Conservation (phyloP, 1,139 yeast species). For the Taphrina confusa region DNA sequence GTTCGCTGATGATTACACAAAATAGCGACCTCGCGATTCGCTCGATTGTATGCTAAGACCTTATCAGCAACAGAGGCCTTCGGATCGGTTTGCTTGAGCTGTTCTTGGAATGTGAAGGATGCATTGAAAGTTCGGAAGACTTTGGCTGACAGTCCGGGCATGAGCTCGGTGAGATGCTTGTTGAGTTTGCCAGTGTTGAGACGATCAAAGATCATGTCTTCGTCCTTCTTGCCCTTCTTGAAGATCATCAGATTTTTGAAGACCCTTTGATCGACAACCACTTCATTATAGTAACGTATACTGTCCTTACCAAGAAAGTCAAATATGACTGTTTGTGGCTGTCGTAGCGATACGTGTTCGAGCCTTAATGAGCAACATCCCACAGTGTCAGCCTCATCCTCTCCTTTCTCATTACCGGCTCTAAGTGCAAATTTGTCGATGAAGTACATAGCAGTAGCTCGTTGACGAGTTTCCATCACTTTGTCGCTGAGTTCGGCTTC, state of each 20-base stretch:
- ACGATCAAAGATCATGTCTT: slow-evolving; percentile 88
- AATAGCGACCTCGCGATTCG: slow-evolving; percentile 91
- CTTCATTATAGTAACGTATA: slow-evolving; percentile 87
- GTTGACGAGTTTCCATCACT: slow-evolving; percentile 82
- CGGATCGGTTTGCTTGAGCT: slow-evolving; percentile 74
- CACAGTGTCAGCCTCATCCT: slow-evolving; percentile 96
- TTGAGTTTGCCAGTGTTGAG: slow-evolving; percentile 79
- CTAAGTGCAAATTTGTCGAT: slow-evolving; percentile 94
- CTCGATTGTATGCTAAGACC: slow-evolving; percentile 85
- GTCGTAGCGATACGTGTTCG: slow-evolving; percentile 82
- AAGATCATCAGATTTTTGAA: slow-evolving; percentile 84
- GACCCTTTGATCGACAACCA: slow-evolving; percentile 83
- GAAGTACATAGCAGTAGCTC: slow-evolving; percentile 90
- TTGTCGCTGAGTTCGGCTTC: slow-evolving; percentile 67
- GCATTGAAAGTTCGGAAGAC: slow-evolving; percentile 98
- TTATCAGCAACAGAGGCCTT: slow-evolving; percentile 88
- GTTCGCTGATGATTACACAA: slow-evolving; percentile 97
- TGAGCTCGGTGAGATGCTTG: slow-evolving; percentile 81
- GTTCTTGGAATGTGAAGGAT: slow-evolving; percentile 83
- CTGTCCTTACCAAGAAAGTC: slow-evolving; percentile 97
- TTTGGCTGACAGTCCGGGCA: slow-evolving; percentile 93
- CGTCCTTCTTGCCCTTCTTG: slow-evolving; percentile 81
- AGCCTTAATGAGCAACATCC: slow-evolving; percentile 93
- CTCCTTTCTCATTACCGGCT: slow-evolving; percentile 98
- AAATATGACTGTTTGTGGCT: slow-evolving; percentile 85